These are phyloP conservation scores for Xanthoceras sorbifolium DNA, from an alignment of 345 rosid genomes.

Conservation along the genomic window DNA sequence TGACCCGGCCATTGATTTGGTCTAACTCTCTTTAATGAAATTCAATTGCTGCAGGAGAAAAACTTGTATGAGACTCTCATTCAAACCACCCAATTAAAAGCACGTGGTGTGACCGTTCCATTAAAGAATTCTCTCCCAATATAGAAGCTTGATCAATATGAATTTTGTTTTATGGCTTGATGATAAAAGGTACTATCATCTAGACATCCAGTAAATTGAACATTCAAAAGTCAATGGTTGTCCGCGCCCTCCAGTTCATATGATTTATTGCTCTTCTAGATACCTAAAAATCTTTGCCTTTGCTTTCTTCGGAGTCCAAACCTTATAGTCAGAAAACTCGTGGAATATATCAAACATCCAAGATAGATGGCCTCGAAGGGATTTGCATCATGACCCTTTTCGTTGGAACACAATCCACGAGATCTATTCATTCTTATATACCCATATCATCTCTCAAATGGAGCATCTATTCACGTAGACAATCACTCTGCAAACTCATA, in stretches of 20 bases:
- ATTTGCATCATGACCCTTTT: background rate
- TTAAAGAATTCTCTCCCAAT: background rate
- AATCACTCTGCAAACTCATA: background rate
- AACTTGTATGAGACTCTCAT: background rate
- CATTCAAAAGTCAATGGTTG: background rate
- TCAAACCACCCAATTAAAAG: background rate
- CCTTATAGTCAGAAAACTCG: background rate
- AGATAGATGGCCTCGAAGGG: background rate
- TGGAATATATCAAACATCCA: background rate
- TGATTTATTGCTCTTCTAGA: background rate
- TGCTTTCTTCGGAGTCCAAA: background rate
- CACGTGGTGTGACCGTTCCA: background rate
- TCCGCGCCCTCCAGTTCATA: background rate
- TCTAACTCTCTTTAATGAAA: conserved; percentile 5
- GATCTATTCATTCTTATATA: background rate
- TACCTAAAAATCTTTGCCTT: background rate
- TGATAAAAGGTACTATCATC: background rate
- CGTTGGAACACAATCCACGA: background rate
- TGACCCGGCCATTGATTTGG: conserved; percentile 16
- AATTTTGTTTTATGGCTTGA: background rate
- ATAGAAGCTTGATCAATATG: background rate
- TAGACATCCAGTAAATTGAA: background rate
- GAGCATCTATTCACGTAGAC: background rate
- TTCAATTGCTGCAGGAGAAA: background rate
- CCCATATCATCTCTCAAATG: background rate